Evolutionary conservation across 495 filamentous ascomycete genomes (phyloP), one percentile per base, ranked within the genome.

Genomic region (Trichocladium uniseriatum): DNA sequence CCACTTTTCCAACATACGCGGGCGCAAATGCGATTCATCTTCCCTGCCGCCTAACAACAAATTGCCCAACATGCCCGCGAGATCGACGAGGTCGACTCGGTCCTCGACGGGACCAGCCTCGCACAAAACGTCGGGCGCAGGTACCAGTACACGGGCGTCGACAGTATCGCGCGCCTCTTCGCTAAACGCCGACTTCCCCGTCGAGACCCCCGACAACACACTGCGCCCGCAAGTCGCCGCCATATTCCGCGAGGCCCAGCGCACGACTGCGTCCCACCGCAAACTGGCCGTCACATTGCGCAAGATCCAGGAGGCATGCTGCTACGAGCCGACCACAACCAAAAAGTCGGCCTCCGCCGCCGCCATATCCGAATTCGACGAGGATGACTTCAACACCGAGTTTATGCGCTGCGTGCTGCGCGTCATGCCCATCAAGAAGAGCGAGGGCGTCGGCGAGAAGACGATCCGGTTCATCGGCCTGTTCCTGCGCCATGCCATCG

Each of bases 291-390:
- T 95, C 43, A 89, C 81, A 20, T 72, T 94, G 41, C 79, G 92
- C 47, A 95, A 90, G 56, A 71, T 91, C 16, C 89, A 95, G 56
- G 92, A 97, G 60, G 73, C 80, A 36, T 95, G 88, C 73, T 87
- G 86, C 65, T 87, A 84, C 53, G 87, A 91, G 53, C 78, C 79
- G 0, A 73, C 73, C 6, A 72, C 69, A 45, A 73, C 75, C 47
- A 74, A 74, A 38, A 70, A 75, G 56, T 60, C 69, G 1, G 60
- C 70, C 19, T 42, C 64, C 0, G 75, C 78, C 48, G 41, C 52
- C 41, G 62, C 68, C 9, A 38, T 59, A 1, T 73, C 75, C 53
- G 82, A 81, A 2, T 80, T 87, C 53, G 80, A 82, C 8, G 91
- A 95, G 62, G 75, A 81, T 35, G 83, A 92, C 45, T 97, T 98